These are phyloP conservation scores for Dryas octopetala DNA, from an alignment of 306 rosid species.

Conservation along the genomic window DNA sequence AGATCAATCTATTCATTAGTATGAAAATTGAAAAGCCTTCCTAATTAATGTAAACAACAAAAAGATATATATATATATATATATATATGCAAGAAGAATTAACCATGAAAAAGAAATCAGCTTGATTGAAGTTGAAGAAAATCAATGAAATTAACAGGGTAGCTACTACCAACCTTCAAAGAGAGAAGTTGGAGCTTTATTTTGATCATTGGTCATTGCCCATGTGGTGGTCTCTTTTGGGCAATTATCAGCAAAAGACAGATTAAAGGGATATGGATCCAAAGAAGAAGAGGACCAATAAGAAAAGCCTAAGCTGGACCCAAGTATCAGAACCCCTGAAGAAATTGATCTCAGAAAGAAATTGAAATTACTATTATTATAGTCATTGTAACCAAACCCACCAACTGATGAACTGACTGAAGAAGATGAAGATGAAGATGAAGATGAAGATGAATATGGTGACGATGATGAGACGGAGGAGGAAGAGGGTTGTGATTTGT, in stretches of 20 bases:
- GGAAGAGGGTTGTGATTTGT: conserved; percentile 37
- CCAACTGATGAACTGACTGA: conserved; percentile 11
- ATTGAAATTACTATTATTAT: conserved; percentile 13
- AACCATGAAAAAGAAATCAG: too few species aligned
- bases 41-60: too few species aligned
- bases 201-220: neutral
- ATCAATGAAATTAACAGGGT: neutral
- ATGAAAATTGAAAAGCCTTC: too few species aligned
- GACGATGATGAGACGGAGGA: conserved; percentile 21
- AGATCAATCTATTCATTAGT: too few species aligned
- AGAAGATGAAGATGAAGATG: conserved; percentile 30
- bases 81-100: too few species aligned
- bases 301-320: conserved; percentile 48
- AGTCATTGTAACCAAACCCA: conserved; percentile 19
- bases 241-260: conserved; percentile 41
- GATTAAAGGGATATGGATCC: conserved; percentile 16
- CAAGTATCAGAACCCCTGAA: conserved; percentile 47
- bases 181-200: conserved; percentile 36
- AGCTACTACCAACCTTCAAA: conserved; percentile 44
- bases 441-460: conserved; percentile 23
- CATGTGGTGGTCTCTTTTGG: conserved; percentile 20
- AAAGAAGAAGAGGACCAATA: conserved; percentile 43
- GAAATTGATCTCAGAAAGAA: conserved; percentile 35
- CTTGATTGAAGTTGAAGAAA: neutral
- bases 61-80: too few species aligned